Evolutionary conservation across 164 flowering plant genomes (phyloP).

Genomic region (Stephania yunnanensis): DNA sequence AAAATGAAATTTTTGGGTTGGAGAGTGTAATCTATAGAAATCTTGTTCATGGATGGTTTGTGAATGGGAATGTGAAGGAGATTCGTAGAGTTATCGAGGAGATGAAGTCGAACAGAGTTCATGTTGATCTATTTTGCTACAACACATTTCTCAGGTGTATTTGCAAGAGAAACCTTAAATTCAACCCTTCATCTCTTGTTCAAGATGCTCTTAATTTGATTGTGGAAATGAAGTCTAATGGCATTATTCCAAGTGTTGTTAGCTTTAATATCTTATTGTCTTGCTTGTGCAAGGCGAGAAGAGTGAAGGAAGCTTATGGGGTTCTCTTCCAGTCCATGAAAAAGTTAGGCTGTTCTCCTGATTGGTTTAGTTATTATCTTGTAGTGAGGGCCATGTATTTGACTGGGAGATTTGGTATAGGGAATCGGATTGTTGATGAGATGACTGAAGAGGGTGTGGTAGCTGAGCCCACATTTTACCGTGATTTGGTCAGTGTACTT

Average conservation of each 20-base stretch:
- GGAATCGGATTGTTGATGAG: slow-evolving; percentile 50
- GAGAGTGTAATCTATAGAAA: slow-evolving; percentile 42
- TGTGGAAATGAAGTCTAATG: slow-evolving; percentile 61
- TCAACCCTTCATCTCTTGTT: slow-evolving; percentile 69
- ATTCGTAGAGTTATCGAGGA: slow-evolving; percentile 49
- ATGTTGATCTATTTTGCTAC: slow-evolving; percentile 45
- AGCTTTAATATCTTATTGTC: slow-evolving; percentile 71
- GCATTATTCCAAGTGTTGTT: slow-evolving; percentile 39
- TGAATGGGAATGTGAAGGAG: slow-evolving; percentile 51
- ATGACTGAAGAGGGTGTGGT: slow-evolving; percentile 49
- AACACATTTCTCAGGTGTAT: slow-evolving; percentile 57
- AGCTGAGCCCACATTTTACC: slow-evolving; percentile 55
- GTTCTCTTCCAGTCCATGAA: slow-evolving; percentile 50
- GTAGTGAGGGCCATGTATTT: slow-evolving; percentile 57
- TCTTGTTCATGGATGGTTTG: slow-evolving; percentile 61
- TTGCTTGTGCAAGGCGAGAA: slow-evolving; percentile 53
- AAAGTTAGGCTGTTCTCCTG: slow-evolving; percentile 46
- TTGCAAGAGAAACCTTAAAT: slow-evolving; percentile 49
- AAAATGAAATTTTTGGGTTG: slow-evolving; percentile 36
- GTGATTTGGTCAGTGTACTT: slow-evolving; percentile 60
- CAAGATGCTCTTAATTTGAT: slow-evolving; percentile 57
- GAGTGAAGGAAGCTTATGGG: slow-evolving; percentile 60
- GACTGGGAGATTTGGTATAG: slow-evolving; percentile 63
- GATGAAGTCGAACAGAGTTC: slow-evolving; percentile 46
- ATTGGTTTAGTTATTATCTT: slow-evolving; percentile 72